Conservation (phyloP, 257 asterid genomes). For the Nicotiana sylvestris region DNA sequence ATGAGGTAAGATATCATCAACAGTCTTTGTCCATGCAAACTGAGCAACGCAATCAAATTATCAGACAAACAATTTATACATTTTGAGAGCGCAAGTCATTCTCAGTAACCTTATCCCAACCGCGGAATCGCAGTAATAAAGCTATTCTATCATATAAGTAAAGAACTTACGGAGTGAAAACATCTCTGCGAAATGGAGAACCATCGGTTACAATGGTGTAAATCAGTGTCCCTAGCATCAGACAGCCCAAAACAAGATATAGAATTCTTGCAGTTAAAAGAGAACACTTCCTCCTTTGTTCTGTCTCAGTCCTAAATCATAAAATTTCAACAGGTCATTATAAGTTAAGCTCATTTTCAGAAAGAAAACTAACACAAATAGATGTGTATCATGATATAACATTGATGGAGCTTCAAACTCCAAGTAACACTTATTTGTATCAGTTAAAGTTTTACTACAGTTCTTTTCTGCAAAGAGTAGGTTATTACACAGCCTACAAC, state of each 20-base stretch:
- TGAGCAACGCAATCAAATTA: neutral
- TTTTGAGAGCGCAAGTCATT: neutral
- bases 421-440: neutral
- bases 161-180: constrained; percentile 63
- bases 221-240: constrained; percentile 65
- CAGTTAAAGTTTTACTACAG: neutral
- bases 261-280: constrained; percentile 49
- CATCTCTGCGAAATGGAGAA: constrained; percentile 65
- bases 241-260: constrained; percentile 55
- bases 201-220: constrained; percentile 66
- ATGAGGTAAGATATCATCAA: neutral
- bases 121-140: neutral
- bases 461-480: neutral
- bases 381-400: neutral
- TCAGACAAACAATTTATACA: neutral
- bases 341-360: neutral
- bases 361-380: neutral
- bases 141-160: neutral
- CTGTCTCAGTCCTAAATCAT: constrained; percentile 40
- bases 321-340: neutral
- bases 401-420: neutral
- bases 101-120: neutral
- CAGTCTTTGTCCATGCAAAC: neutral
- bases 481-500: neutral
- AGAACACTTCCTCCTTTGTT: constrained; percentile 40